phyloP scores from a whole-genome alignment of 306 rosid species.

The Erythrophleum fordii region DNA sequence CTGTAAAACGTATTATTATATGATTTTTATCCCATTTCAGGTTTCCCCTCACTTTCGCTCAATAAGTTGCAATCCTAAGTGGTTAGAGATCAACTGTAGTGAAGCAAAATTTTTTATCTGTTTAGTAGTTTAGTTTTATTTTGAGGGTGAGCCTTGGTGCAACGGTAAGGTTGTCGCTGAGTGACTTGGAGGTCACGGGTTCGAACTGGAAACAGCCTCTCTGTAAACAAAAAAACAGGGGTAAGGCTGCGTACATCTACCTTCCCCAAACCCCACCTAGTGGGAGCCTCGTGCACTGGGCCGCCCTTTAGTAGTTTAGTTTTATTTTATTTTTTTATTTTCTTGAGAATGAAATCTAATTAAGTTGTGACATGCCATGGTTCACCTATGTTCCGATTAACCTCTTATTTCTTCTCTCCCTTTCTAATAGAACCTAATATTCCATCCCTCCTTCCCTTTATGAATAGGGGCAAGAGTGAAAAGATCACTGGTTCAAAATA shows the following conservation, averaged over 20 bases:
- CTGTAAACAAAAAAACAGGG: no score
- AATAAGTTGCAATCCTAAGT: background rate
- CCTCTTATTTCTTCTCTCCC: conserved; percentile 1
- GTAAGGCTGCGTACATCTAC: no score
- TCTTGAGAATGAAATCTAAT: conserved; percentile 28
- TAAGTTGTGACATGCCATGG: conserved; percentile 4
- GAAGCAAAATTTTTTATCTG: conserved; percentile 8
- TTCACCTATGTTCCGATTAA: conserved; percentile 4
- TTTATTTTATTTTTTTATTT: conserved; percentile 7
- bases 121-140: background rate
- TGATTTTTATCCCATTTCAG: background rate
- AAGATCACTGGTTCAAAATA: background rate
- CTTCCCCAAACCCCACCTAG: no score
- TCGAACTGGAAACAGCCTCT: no score
- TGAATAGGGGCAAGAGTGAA: background rate
- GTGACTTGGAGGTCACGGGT: no score
- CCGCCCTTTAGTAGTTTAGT: background rate
- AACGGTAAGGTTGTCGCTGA: no score
- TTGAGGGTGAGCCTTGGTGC: no score
- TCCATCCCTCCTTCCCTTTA: conserved; percentile 19
- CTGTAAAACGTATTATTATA: background rate
- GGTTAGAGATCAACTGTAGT: background rate
- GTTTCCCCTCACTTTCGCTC: background rate
- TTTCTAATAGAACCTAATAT: conserved; percentile 19
- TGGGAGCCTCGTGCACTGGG: no score